These are phyloP conservation scores for Rhizophagus sp. DNA, from an alignment of 192 early-diverging fungal genomes.

Conservation along the genomic window DNA sequence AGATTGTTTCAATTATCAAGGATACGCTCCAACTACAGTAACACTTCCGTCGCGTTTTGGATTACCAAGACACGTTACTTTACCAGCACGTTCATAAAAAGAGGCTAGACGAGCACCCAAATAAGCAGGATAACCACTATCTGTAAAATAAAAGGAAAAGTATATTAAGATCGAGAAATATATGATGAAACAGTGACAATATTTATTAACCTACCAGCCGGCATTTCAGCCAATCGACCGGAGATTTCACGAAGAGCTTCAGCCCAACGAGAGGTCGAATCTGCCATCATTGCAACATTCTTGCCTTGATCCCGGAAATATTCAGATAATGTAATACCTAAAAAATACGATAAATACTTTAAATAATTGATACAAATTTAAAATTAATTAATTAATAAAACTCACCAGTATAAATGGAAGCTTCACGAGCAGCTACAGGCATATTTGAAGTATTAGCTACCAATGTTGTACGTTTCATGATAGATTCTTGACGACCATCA, in stretches of 20 bases:
- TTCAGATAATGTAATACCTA: constrained; percentile 91
- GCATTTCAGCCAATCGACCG: constrained; percentile 99
- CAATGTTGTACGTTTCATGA: constrained; percentile 99
- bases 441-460: constrained; percentile 99
- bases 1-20: constrained; percentile 24
- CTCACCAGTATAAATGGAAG: constrained; percentile 97
- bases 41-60: constrained; percentile 92
- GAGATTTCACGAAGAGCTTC: constrained; percentile 99
- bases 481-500: constrained; percentile 94
- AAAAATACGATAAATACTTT: neutral
- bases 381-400: no score
- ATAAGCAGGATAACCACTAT: constrained; percentile 98
- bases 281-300: constrained; percentile 99
- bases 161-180: neutral
- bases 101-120: constrained; percentile 98
- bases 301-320: constrained; percentile 99
- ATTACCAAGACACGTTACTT: constrained; percentile 94
- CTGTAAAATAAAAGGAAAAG: constrained; percentile 38
- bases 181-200: neutral
- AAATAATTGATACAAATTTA: neutral
- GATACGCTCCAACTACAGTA: constrained; percentile 93
- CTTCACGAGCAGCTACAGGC: constrained; percentile 99
- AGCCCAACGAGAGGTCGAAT: constrained; percentile 99
- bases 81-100: constrained; percentile 99
- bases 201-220: constrained; percentile 62